Evolutionary conservation across 208 protist genomes (phyloP).

Genomic region (Acanthamoeba castellanii): DNA sequence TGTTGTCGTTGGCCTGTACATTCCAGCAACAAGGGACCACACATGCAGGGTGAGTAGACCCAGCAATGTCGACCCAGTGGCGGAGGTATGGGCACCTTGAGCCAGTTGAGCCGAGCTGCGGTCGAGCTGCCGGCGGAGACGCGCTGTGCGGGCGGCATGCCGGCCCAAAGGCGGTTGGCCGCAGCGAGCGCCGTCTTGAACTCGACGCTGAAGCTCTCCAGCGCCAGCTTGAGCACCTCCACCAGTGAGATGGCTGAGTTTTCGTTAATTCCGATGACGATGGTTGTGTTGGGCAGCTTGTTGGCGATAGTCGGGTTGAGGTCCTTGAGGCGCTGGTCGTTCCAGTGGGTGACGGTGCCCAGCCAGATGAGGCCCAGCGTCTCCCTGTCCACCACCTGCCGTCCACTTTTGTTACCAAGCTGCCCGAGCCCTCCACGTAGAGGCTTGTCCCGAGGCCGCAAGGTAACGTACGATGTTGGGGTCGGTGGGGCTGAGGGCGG

Average conservation of each 20-base stretch:
- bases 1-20: not conserved
- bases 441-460: not conserved
- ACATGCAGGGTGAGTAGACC: not conserved
- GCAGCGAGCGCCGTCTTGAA: constrained; percentile 1
- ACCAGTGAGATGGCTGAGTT: not conserved
- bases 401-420: not conserved
- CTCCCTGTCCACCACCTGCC: constrained; percentile 24
- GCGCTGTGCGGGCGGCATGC: not conserved
- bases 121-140: not conserved
- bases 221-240: constrained; percentile 10
- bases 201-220: constrained; percentile 45
- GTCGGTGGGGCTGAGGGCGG: not conserved
- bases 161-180: not conserved
- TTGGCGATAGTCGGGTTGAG: constrained; percentile 22
- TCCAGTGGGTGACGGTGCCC: constrained; percentile 68
- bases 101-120: not conserved
- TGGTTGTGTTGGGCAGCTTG: not conserved
- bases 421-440: not conserved
- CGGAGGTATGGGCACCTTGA: constrained; percentile 2
- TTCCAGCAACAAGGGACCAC: not conserved
- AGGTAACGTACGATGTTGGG: not conserved
- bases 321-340: not conserved
- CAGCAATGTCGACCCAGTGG: not conserved
- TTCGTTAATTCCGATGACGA: not conserved
- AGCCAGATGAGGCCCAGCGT: constrained; percentile 31